A percentile compares a stretch with the other conserved stretches of the same genome.
phyloP scores from a whole-genome alignment of 2,329 filamentous ascomycete species.

The Calycina marina region DNA sequence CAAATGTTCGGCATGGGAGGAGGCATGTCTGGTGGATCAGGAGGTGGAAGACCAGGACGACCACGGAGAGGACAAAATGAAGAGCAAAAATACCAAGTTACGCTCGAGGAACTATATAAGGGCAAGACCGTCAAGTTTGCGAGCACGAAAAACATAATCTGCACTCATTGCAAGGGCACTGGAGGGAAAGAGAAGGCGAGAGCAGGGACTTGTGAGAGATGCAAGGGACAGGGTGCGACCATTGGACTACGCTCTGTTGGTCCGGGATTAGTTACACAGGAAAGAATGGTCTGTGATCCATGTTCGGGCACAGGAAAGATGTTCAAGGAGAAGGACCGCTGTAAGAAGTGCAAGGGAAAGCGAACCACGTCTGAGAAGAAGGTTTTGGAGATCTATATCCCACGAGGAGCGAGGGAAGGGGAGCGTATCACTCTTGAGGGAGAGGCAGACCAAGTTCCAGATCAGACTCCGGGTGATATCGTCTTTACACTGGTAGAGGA shows the following conservation, averaged over 20 bases:
- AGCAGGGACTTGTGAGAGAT: conserved; percentile 66
- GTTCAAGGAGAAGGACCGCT: conserved; percentile 92
- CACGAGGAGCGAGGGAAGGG: conserved; percentile 70
- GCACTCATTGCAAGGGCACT: conserved; percentile 70
- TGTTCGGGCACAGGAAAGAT: conserved; percentile 77
- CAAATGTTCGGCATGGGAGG: conserved; percentile 74
- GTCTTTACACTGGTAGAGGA: conserved; percentile 78
- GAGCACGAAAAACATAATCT: conserved; percentile 87
- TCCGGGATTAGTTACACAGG: conserved; percentile 71
- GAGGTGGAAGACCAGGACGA: conserved; percentile 34
- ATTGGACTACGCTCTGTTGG: conserved; percentile 72
- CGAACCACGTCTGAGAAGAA: conserved; percentile 80
- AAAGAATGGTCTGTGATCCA: conserved; percentile 64
- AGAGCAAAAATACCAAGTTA: conserved; percentile 82
- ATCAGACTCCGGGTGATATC: conserved; percentile 82
- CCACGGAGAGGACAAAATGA: conserved; percentile 67
- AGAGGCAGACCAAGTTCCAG: conserved; percentile 84
- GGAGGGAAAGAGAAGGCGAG: conserved; percentile 90
- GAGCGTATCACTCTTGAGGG: conserved; percentile 83
- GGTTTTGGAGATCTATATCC: conserved; percentile 91
- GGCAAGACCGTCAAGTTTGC: conserved; percentile 96
- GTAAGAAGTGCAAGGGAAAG: conserved; percentile 97
- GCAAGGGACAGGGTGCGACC: conserved; percentile 65
- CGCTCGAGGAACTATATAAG: conserved; percentile 91
- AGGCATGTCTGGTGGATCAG: conserved; percentile 21